Conservation (phyloP, 2,329 filamentous ascomycete genomes). For the Penicillium sp. region DNA sequence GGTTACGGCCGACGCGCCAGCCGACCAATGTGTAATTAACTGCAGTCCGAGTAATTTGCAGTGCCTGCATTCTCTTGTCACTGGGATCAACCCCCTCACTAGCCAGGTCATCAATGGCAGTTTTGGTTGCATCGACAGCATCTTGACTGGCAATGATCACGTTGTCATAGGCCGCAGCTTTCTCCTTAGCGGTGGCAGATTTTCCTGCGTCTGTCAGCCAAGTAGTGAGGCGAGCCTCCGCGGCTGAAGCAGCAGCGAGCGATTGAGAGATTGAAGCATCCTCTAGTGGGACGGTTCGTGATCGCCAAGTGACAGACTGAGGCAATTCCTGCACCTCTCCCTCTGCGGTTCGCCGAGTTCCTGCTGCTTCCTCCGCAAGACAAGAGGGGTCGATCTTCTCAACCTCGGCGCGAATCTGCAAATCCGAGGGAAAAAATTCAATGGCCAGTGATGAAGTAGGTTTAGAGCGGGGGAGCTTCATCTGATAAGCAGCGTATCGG, state of each 20-base stretch:
- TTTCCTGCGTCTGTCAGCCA: slow-evolving; percentile 48
- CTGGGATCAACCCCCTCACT: slow-evolving; percentile 80
- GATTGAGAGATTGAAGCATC: slow-evolving; percentile 89
- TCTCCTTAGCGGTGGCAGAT: slow-evolving; percentile 54
- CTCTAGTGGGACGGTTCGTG: slow-evolving; percentile 80
- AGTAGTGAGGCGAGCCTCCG: slow-evolving; percentile 52
- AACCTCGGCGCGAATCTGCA: slow-evolving; percentile 63
- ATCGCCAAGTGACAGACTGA: slow-evolving; percentile 80
- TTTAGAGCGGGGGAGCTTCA: slow-evolving; percentile 80
- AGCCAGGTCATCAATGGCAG: slow-evolving; percentile 84
- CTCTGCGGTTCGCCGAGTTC: slow-evolving; percentile 48
- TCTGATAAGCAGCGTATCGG: slow-evolving; percentile 89
- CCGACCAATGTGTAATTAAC: slow-evolving; percentile 93
- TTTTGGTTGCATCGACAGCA: slow-evolving; percentile 87
- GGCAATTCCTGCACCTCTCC: slow-evolving; percentile 56
- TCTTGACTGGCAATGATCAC: slow-evolving; percentile 90
- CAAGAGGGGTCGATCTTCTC: slow-evolving; percentile 68
- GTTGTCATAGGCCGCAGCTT: slow-evolving; percentile 84
- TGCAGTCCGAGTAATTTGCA: slow-evolving; percentile 88
- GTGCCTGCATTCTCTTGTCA: slow-evolving; percentile 82
- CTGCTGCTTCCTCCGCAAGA: slow-evolving; percentile 59
- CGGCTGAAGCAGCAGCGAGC: slow-evolving; percentile 65
- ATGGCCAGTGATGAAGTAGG: slow-evolving; percentile 76
- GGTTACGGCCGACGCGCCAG: slow-evolving; percentile 91
- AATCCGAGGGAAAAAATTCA: slow-evolving; percentile 69